Conservation (phyloP, 305 asterid species). For the Fraxinus floribunda region DNA sequence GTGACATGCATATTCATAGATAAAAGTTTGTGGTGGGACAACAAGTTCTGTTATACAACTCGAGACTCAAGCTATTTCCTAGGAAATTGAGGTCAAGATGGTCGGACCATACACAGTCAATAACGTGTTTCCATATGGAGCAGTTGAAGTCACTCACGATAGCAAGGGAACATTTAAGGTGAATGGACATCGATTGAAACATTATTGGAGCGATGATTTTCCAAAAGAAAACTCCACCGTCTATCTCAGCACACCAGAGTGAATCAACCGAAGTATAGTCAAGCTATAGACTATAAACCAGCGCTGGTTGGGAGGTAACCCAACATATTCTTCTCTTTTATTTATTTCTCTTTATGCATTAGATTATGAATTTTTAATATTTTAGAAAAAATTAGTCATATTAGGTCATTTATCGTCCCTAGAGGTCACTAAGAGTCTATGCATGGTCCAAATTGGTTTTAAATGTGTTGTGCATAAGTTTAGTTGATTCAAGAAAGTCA, state of each 20-base stretch:
- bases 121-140: neutral
- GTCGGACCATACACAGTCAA: neutral
- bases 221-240: neutral
- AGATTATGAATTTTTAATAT: too few species aligned
- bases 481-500: neutral
- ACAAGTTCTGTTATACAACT: too few species aligned
- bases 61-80: neutral
- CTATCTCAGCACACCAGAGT: neutral
- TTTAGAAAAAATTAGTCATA: neutral
- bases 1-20: too few species aligned
- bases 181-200: neutral
- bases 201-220: neutral
- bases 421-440: neutral
- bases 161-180: neutral
- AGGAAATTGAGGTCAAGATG: neutral
- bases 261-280: neutral
- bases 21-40: too few species aligned
- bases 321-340: neutral
- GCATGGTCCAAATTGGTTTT: neutral
- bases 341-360: neutral
- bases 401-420: neutral
- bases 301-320: neutral
- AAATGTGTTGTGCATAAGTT: neutral
- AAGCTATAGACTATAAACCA: too few species aligned
- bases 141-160: too few species aligned